Evolutionary conservation across 2,329 filamentous ascomycete genomes (phyloP).

Genomic region (Fusarium torulosum): DNA sequence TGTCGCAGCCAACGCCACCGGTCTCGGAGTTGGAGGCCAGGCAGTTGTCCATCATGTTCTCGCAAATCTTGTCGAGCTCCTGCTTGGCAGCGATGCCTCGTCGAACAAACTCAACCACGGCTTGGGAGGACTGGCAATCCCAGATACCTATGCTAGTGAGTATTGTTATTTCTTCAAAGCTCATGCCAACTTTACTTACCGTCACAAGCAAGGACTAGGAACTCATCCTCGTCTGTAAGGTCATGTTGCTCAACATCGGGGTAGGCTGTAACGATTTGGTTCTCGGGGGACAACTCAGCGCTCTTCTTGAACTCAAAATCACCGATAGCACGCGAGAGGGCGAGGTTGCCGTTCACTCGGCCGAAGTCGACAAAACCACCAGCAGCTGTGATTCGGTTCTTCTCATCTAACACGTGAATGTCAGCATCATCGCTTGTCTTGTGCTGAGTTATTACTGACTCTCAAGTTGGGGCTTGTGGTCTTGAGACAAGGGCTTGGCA

Average conservation of each 20-base stretch:
- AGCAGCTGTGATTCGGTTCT: constrained; percentile 93
- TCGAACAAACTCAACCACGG: constrained; percentile 95
- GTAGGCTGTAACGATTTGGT: constrained; percentile 97
- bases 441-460: constrained; percentile 65
- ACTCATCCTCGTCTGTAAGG: constrained; percentile 92
- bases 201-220: constrained; percentile 91
- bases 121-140: constrained; percentile 99
- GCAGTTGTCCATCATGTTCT: constrained; percentile 99
- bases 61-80: constrained; percentile 92
- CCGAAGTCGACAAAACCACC: constrained; percentile 99
- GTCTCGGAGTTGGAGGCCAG: constrained; percentile 98
- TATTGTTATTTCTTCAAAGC: constrained; percentile 31
- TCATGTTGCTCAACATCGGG: constrained; percentile 95
- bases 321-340: constrained; percentile 94
- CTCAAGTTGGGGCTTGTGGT: constrained; percentile 99
- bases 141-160: constrained; percentile 81
- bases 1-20: constrained; percentile 97
- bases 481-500: constrained; percentile 97
- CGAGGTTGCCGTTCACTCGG: constrained; percentile 97
- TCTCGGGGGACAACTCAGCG: constrained; percentile 94
- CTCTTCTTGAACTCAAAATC: constrained; percentile 99
- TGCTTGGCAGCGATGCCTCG: constrained; percentile 97
- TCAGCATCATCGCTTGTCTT: constrained; percentile 31
- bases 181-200: constrained; percentile 67
- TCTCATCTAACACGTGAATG: constrained; percentile 76